phyloP scores from a whole-genome alignment of 805 yeast genomes.

The Metschnikowia cubensis region DNA sequence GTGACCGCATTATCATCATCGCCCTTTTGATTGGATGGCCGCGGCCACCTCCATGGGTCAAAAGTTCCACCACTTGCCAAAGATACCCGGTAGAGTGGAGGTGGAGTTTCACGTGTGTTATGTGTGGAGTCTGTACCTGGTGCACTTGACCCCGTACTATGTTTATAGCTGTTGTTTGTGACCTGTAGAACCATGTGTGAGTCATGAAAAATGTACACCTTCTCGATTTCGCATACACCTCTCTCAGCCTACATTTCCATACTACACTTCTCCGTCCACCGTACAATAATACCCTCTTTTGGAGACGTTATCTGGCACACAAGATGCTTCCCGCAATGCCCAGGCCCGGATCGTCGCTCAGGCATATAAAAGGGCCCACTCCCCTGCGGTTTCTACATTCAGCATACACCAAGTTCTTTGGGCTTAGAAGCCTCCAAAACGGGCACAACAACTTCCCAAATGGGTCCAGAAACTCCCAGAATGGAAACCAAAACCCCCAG shows the following conservation, averaged over 20 bases:
- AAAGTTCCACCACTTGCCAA: too few species aligned
- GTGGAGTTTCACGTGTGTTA: too few species aligned
- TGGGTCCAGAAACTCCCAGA: neutral
- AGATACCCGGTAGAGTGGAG: too few species aligned
- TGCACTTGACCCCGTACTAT: neutral
- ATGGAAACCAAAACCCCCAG: neutral
- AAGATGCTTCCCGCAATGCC: constrained; percentile 1
- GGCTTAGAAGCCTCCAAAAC: neutral
- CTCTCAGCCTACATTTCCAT: too few species aligned
- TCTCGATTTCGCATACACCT: neutral
- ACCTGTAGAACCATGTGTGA: neutral
- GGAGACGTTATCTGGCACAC: neutral
- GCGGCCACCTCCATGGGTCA: neutral
- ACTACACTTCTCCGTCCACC: too few species aligned
- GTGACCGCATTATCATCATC: constrained; percentile 11
- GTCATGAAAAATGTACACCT: neutral
- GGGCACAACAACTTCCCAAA: neutral
- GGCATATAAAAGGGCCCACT: neutral
- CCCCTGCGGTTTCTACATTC: neutral
- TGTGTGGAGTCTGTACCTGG: too few species aligned
- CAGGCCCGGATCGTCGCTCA: neutral
- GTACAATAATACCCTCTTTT: neutral
- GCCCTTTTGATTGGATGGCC: constrained; percentile 12
- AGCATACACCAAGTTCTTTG: neutral
- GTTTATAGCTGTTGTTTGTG: neutral